Percentiles rank a stretch among this genome's conserved stretches.
Evolutionary conservation across 352 stramenopile genomes (phyloP).

Genomic region (Pythium vanterpoolii): DNA sequence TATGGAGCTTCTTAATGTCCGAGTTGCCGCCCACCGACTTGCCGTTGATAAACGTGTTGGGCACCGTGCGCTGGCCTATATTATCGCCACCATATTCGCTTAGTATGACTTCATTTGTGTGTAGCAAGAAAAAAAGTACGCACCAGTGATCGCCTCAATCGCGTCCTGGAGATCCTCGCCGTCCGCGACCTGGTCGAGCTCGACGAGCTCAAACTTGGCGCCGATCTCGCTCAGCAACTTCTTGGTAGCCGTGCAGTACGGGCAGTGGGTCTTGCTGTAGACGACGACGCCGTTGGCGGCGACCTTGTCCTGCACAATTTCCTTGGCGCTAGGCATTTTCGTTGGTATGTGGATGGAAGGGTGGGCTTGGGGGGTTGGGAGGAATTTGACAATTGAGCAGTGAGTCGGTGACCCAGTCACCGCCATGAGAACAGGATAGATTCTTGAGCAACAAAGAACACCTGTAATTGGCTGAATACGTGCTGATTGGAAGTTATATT

Average conservation of each 20-base stretch:
- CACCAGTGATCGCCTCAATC: constrained; percentile 53
- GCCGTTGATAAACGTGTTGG: constrained; percentile 96
- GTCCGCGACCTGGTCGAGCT: constrained; percentile 52
- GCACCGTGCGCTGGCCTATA: constrained; percentile 91
- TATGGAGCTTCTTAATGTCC: constrained; percentile 88
- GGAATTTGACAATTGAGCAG: constrained; percentile 4
- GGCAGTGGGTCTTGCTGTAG: constrained; percentile 96
- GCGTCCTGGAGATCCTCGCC: constrained; percentile 60
- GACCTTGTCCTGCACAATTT: constrained; percentile 67
- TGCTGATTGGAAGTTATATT: not conserved
- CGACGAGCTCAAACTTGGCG: constrained; percentile 51
- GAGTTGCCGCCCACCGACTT: constrained; percentile 95
- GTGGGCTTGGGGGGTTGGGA: not conserved
- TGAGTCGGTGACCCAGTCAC: too few relatives aligned
- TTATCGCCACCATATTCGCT: not conserved
- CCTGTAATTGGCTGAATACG: not conserved
- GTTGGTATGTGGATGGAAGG: not conserved
- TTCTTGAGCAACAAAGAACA: not conserved
- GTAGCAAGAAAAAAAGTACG: not conserved
- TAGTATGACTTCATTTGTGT: not conserved
- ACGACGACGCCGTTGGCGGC: constrained; percentile 52
- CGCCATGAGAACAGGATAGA: too few relatives aligned
- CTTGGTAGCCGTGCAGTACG: constrained; percentile 89
- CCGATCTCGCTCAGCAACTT: constrained; percentile 49
- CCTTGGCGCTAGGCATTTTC: constrained; percentile 44